These are phyloP conservation scores for Cyberlindnera bimundalis DNA, from an alignment of 805 yeast species.

Conservation along the genomic window DNA sequence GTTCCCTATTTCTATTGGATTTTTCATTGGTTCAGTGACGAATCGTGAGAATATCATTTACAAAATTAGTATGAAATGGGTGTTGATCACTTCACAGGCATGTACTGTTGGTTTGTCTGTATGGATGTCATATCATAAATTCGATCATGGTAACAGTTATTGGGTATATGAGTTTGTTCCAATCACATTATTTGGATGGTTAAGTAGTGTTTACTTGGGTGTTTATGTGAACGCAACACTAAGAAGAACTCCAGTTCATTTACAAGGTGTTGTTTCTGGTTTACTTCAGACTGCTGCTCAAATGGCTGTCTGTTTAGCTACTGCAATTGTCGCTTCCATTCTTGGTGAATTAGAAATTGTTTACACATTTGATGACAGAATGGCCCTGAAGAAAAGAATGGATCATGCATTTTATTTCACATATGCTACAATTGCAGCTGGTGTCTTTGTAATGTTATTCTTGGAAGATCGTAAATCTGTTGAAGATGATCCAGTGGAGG, in stretches of 20 bases:
- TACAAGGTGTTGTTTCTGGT: conserved; percentile 40
- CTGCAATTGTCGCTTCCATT: conserved; percentile 28
- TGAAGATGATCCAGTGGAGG: conserved; percentile 4
- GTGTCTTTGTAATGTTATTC: conserved; percentile 2
- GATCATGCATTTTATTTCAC: conserved; percentile 9
- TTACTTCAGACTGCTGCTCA: conserved; percentile 35
- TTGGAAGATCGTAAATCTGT: conserved; percentile 13
- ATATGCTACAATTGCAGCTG: conserved; percentile 8
- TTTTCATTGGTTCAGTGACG: conserved; percentile 29
- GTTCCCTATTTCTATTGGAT: conserved; percentile 34
- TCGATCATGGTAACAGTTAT: neutral
- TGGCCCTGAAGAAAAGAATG: conserved; percentile 7
- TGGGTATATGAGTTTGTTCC: conserved; percentile 32
- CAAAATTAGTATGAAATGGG: conserved; percentile 25
- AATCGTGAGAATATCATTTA: conserved; percentile 23
- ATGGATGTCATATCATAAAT: conserved; percentile 16
- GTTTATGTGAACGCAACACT: conserved; percentile 32
- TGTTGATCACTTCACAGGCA: conserved; percentile 16
- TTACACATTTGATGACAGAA: neutral
- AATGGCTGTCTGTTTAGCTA: conserved; percentile 31
- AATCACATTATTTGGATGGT: conserved; percentile 25
- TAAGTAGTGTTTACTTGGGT: conserved; percentile 33
- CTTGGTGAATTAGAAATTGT: conserved; percentile 24
- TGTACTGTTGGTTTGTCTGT: conserved; percentile 19
- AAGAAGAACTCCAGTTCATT: conserved; percentile 33